Evolutionary conservation across 129 eudicot species (phyloP).

Genomic region (Scalesia atractyloides): DNA sequence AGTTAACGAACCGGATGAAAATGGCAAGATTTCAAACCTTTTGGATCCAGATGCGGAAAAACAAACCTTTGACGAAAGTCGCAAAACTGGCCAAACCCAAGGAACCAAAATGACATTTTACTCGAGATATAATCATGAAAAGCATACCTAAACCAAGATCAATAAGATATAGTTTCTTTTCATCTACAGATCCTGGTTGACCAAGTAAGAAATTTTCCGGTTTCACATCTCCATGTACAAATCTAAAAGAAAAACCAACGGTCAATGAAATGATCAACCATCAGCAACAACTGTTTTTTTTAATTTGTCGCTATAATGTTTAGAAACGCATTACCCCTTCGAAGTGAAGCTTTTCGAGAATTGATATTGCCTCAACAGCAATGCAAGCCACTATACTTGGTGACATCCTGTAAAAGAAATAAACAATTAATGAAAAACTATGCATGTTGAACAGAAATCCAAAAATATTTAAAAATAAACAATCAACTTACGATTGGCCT

Average conservation of each 20-base stretch:
- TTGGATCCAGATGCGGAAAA: no score
- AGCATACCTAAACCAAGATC: slow-evolving; percentile 96
- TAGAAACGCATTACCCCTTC: slow-evolving; percentile 63
- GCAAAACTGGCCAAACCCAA: no score
- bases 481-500: slow-evolving; percentile 92
- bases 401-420: slow-evolving; percentile 69
- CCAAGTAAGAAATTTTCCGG: slow-evolving; percentile 99
- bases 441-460: not conserved
- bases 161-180: slow-evolving; percentile 91
- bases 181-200: slow-evolving; percentile 88
- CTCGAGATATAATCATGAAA: not conserved
- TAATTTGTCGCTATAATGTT: not conserved
- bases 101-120: no score
- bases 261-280: slow-evolving; percentile 11
- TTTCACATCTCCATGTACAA: slow-evolving; percentile 99
- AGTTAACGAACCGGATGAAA: no score
- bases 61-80: no score
- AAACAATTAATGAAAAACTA: slow-evolving; percentile 6
- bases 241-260: slow-evolving; percentile 41
- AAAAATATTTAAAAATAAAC: not conserved
- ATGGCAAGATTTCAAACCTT: no score
- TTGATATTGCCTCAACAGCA: slow-evolving; percentile 98
- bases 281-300: not conserved
- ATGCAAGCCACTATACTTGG: slow-evolving; percentile 96
- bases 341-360: slow-evolving; percentile 97